These are phyloP conservation scores for Kluyveromyces sp. DNA, from an alignment of 1,139 yeast genomes.

Conservation along the genomic window DNA sequence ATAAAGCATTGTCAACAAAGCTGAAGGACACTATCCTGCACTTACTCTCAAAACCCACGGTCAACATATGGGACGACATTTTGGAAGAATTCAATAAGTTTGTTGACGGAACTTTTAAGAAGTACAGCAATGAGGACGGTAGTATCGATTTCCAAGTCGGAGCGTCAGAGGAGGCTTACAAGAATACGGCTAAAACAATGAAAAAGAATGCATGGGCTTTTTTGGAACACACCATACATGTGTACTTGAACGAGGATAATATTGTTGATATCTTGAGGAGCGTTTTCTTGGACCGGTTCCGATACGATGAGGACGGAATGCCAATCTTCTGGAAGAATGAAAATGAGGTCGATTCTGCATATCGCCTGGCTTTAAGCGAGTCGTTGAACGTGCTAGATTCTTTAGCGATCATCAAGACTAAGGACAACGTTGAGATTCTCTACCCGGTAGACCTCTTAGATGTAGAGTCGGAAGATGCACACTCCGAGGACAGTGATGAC, in stretches of 20 bases:
- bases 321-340: conserved; percentile 79
- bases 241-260: conserved; percentile 53
- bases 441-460: conserved; percentile 43
- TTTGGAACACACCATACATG: conserved; percentile 53
- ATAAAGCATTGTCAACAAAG: conserved; percentile 19
- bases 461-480: conserved; percentile 40
- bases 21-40: conserved; percentile 26
- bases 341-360: conserved; percentile 63
- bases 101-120: conserved; percentile 31
- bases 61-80: conserved; percentile 29
- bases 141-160: conserved; percentile 50
- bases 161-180: conserved; percentile 40
- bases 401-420: conserved; percentile 49
- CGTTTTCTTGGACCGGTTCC: conserved; percentile 71
- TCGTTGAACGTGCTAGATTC: conserved; percentile 56
- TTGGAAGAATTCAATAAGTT: conserved; percentile 41
- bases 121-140: conserved; percentile 25
- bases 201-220: conserved; percentile 57
- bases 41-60: conserved; percentile 25
- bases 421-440: conserved; percentile 45
- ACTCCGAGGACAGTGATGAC: conserved; percentile 25
- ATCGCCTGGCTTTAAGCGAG: conserved; percentile 48
- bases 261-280: conserved; percentile 54
- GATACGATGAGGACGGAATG: conserved; percentile 75
- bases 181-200: conserved; percentile 38